A percentile compares a stretch with the other conserved stretches of the same genome.
phyloP scores from a whole-genome alignment of 768 basidiomycete species.

The Lactarius vividus region DNA sequence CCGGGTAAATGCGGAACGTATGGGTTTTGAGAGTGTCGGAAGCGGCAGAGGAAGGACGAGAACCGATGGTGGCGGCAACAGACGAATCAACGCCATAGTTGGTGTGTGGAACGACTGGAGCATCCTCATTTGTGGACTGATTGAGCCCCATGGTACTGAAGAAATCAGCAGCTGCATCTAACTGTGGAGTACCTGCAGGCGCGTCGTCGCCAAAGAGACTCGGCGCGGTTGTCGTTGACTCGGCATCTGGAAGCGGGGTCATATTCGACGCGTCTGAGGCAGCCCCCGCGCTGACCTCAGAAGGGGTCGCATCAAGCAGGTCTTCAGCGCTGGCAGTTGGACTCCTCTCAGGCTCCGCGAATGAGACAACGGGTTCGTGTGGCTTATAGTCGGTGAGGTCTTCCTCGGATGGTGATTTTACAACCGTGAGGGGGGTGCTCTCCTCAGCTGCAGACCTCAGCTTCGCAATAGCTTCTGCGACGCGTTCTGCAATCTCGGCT shows the following conservation, averaged over 20 bases:
- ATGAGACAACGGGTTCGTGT: constrained; percentile 79
- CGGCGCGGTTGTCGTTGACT: constrained; percentile 82
- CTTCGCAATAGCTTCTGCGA: constrained; percentile 78
- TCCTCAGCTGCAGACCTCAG: constrained; percentile 50
- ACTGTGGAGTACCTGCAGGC: constrained; percentile 58
- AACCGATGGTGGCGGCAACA: constrained; percentile 94
- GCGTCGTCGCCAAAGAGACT: constrained; percentile 84
- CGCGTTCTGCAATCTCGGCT: constrained; percentile 71
- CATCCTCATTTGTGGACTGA: constrained; percentile 41
- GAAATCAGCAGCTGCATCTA: constrained; percentile 76
- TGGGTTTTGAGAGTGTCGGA: constrained; percentile 73
- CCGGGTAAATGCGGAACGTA: constrained; percentile 88
- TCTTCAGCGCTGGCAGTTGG: constrained; percentile 41
- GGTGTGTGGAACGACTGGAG: constrained; percentile 69
- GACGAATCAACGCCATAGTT: constrained; percentile 83
- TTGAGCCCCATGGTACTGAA: constrained; percentile 74
- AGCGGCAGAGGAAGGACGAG: constrained; percentile 76
- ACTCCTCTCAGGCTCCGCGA: constrained; percentile 68
- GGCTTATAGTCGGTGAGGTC: constrained; percentile 44
- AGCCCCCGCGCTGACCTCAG: constrained; percentile 66
- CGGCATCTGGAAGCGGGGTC: constrained; percentile 59
- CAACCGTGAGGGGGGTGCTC: constrained; percentile 28
- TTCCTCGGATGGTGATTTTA: constrained; percentile 31
- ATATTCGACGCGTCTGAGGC: constrained; percentile 60
- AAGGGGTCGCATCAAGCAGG: constrained; percentile 61